A percentile compares a stretch with the other conserved stretches of the same genome.
phyloP scores from a whole-genome alignment of 2,329 filamentous ascomycete species.

The Botryosphaeria dothidea region DNA sequence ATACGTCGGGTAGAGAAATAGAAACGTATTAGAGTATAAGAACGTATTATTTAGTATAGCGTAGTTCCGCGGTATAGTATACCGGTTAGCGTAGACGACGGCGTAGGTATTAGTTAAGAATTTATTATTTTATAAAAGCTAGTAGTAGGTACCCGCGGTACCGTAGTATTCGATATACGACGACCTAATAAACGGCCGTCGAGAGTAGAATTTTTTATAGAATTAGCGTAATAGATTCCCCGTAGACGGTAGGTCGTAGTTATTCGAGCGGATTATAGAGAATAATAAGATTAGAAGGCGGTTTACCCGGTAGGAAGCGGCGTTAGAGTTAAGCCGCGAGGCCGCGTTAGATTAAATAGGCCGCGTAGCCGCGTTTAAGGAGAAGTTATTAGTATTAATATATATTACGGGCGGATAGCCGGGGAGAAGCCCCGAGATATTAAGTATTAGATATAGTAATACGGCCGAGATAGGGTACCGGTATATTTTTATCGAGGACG shows the following conservation, averaged over 20 bases:
- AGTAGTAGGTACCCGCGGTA: not conserved
- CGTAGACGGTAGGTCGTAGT: not conserved
- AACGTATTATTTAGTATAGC: constrained; percentile 15
- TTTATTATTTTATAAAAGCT: no score
- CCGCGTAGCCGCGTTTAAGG: constrained; percentile 9
- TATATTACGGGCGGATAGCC: constrained; percentile 24
- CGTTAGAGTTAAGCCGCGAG: not conserved
- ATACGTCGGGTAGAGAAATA: constrained; percentile 18
- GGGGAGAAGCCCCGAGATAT: constrained; percentile 23
- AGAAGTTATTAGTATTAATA: constrained; percentile 27
- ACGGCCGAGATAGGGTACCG: constrained; percentile 16
- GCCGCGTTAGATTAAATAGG: not conserved
- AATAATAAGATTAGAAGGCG: not conserved
- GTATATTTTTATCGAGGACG: constrained; percentile 27
- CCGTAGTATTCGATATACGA: constrained; percentile 19
- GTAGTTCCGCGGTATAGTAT: not conserved
- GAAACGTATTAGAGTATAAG: constrained; percentile 22
- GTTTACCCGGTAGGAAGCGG: not conserved
- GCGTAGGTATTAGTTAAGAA: no score
- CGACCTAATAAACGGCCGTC: constrained; percentile 16
- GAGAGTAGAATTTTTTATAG: constrained; percentile 23
- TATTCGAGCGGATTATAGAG: not conserved
- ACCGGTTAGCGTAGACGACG: no score
- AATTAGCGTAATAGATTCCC: constrained; percentile 18
- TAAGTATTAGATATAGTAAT: constrained; percentile 26